Base-by-base conservation (phyloP, 2,329 filamentous ascomycete species). In the Epichloe sibirici region DNA sequence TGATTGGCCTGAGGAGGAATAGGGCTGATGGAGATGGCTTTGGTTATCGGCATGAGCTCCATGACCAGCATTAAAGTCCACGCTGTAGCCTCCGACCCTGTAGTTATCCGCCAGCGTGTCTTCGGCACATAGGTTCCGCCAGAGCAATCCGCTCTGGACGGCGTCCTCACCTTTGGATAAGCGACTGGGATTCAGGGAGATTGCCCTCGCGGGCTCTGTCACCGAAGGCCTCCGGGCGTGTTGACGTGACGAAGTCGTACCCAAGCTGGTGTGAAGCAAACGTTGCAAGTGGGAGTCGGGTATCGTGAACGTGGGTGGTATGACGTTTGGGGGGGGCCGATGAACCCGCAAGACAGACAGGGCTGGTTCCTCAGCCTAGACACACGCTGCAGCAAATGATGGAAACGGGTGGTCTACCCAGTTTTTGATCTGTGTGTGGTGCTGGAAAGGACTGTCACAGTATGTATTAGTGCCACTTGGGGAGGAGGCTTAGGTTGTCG, bases 91-190 rank as follows among this genome's bases (percentile, higher is more conserved):
- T 69, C 76, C 78, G 72, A 81, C 76, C 77, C 82, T 80, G 75
- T 87, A 88, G 71, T 83, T 81, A 77, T 80, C 77, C 77, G 81
- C 82, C 80, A 86, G 80, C 74, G 79, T 85, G 78, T 73, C 79
- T 75, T 75, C 78, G 71, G 79, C 78, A 71, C 81, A 85, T 85
- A 78, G 81, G 80, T 81, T 77, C 81, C 81, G 81, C 83, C 82
- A 86, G 83, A 86, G 82, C 82, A 77, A 78, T 72, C 74, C 81
- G 82, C 83, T 79, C 82, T 82, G 80, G 81, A 82, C 82, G 82
- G 78, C 76, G 77, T 77, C 79, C 74, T 78, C 75, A 70, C 69
- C 76, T 73, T 78, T 78, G 65, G 79, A 74, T 66, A 77, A 76
- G 70, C 79, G 71, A 75, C 78, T 79, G 74, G 73, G 74, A 67